phyloP scores from a whole-genome alignment of 2,329 filamentous ascomycete genomes.

The Cladobotryum protrusum region DNA sequence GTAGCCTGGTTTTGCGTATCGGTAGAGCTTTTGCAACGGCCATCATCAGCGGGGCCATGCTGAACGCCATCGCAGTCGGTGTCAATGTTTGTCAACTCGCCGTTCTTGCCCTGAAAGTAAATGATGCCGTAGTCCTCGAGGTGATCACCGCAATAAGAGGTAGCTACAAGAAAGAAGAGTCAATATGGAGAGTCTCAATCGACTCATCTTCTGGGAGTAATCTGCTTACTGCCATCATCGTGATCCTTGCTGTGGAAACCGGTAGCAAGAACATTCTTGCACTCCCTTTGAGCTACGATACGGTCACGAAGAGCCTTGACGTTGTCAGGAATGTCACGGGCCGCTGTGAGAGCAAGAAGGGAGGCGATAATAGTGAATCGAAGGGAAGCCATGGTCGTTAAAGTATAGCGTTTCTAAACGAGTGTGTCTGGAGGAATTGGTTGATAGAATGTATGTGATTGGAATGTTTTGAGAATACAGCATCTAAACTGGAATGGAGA shows the following conservation, averaged over 20 bases:
- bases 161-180: too few species aligned
- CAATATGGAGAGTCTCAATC: too few species aligned
- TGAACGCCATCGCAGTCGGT: slow-evolving; percentile 51
- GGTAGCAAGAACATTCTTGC: not conserved
- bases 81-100: slow-evolving; percentile 47
- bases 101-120: slow-evolving; percentile 39
- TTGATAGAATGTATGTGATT: too few species aligned
- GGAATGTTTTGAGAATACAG: too few species aligned
- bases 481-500: too few species aligned
- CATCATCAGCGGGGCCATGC: slow-evolving; percentile 32
- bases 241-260: not conserved
- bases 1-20: too few species aligned
- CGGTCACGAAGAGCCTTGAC: not conserved
- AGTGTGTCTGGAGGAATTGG: too few species aligned
- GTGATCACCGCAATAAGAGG: too few species aligned
- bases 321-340: not conserved
- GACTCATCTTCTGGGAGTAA: too few species aligned
- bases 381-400: not conserved
- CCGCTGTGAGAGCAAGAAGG: not conserved
- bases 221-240: not conserved
- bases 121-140: slow-evolving; percentile 32
- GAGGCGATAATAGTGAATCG: not conserved
- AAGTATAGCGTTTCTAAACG: too few species aligned
- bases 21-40: slow-evolving; percentile 11
- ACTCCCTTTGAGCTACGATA: not conserved